Evolutionary conservation across 768 basidiomycete genomes (phyloP), one percentile per base, ranked within the genome.

Genomic region (Naganishia randhawae): DNA sequence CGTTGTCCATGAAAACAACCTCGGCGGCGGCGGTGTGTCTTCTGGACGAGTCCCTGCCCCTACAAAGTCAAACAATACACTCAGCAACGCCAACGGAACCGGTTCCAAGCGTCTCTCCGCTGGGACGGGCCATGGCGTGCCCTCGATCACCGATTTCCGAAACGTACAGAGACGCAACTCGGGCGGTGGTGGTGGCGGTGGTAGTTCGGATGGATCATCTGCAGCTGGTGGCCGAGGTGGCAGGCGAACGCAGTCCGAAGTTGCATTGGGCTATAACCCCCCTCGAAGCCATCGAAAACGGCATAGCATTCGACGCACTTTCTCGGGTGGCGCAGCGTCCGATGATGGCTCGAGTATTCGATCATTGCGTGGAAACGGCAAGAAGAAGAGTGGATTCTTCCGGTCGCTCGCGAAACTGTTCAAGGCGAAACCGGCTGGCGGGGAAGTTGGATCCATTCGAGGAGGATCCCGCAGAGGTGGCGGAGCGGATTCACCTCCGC

Each of bases 371-470:
- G 66, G 66, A 16, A 54, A 33, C 65, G 17, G 57, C 29, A 55
- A 72, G 67, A 79, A 79, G 75, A 77, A 76, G 70, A 68, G 72
- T 39, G 78, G 78, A 17, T 79, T 79, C 73, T 79, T 79, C 71
- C 71, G 71, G 6, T 72, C 71, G 2, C 67, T 79, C 66, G 70
- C 73, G 0, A 66, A 73, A 25, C 66, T 79, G 32, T 79, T 79
- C 75, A 78, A 79, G 64, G 69, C 72, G 52, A 74, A 68, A 33
- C 66, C 65, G 17, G 42, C 45, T 19, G 69, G 39, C 50, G 65
- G 32, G 50, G 69, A 19, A 70, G 71, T n/a, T 66, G 73, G 48
- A 45, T 71, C 39, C 52, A 70, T n/a, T 71, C 73, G 27, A 6
- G 68, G 50, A 19, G 66, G 62, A 11, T 22, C 50, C 29, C 52